Evolutionary conservation across 352 stramenopile genomes (phyloP).

Genomic region (Pythium sp.): DNA sequence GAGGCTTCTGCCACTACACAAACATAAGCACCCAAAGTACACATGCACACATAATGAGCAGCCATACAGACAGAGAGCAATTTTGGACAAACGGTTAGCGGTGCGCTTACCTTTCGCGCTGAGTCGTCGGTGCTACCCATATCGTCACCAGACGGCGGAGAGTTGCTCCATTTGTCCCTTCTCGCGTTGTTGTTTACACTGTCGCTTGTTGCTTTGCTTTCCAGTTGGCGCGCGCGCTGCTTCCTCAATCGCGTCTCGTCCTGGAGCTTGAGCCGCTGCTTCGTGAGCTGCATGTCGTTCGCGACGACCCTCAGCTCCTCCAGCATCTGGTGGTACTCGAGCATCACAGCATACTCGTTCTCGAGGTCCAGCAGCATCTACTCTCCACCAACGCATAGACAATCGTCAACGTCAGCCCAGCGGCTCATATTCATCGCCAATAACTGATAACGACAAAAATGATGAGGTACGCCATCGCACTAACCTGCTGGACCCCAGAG

Average conservation of each 20-base stretch:
- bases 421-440: not conserved
- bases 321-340: conserved; percentile 47
- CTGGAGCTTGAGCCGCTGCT: conserved; percentile 22
- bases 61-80: not conserved
- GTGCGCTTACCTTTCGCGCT: not conserved
- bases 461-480: not conserved
- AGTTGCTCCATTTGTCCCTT: conserved; percentile 16
- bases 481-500: conserved; percentile 36
- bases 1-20: conserved; percentile 14
- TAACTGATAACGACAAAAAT: conserved; percentile 3
- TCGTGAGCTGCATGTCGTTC: conserved; percentile 25
- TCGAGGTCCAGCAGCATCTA: conserved; percentile 40
- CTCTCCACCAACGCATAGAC: conserved; percentile 22
- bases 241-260: conserved; percentile 9
- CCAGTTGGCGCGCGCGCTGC: conserved; percentile 10
- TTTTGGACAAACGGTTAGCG: not conserved
- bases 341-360: conserved; percentile 40
- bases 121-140: conserved; percentile 14
- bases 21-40: not conserved
- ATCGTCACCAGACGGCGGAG: conserved; percentile 12
- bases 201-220: conserved; percentile 5
- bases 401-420: not conserved
- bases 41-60: not conserved
- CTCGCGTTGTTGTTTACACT: conserved; percentile 19
- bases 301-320: conserved; percentile 28